phyloP scores from a whole-genome alignment of 176 grass and related monocot genomes.

The Aegilops tauschii region DNA sequence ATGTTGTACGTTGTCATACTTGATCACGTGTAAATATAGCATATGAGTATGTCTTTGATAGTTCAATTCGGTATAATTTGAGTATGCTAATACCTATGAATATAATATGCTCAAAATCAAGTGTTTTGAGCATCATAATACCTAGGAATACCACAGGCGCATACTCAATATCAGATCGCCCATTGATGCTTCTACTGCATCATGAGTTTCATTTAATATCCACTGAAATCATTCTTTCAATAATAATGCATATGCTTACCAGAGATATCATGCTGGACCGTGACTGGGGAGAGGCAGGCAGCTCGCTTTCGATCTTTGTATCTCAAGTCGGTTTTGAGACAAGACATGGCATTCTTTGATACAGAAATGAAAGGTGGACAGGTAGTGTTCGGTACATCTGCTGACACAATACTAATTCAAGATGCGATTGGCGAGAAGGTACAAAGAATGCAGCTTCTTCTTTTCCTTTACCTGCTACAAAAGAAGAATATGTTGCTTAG shows the following conservation, averaged over 20 bases:
- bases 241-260: not conserved
- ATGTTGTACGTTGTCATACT: not conserved
- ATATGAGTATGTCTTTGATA: not conserved
- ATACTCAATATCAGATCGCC: not conserved
- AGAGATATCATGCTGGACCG: constrained; percentile 75
- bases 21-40: not conserved
- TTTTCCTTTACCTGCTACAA: constrained; percentile 1
- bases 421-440: constrained; percentile 74
- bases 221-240: not conserved
- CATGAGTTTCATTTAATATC: not conserved
- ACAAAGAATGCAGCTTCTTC: constrained; percentile 9
- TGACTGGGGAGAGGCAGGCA: constrained; percentile 65
- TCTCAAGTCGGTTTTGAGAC: constrained; percentile 49
- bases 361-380: constrained; percentile 60
- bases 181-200: not conserved
- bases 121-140: not conserved
- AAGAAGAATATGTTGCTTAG: constrained; percentile 21
- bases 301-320: constrained; percentile 53
- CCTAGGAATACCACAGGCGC: not conserved
- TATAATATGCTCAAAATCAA: not conserved
- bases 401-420: constrained; percentile 51
- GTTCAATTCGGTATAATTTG: not conserved
- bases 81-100: not conserved
- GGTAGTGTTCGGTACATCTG: constrained; percentile 44
- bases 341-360: constrained; percentile 74